Evolutionary conservation across 306 rosid genomes (phyloP), one percentile per base, ranked within the genome.

Genomic region (Casuarina glauca): DNA sequence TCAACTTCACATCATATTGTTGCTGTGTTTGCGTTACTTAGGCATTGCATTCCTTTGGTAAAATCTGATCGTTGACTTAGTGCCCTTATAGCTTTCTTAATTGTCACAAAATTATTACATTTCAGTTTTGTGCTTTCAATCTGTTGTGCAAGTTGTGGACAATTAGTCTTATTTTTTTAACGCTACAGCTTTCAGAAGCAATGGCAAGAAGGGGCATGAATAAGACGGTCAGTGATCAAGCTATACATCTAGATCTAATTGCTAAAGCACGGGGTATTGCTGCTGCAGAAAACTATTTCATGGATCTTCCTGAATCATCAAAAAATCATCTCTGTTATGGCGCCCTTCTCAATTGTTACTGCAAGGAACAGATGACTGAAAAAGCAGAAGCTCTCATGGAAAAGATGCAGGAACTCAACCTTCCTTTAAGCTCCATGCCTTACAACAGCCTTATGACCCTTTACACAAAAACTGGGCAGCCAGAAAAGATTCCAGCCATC

Each of bases 371-470:
- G 83, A 86, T 74, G 93, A 85, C 93, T 69, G 96, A 87, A 77
- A 79, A 95, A 64, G 97, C 99, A 0, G 99, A 92, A 83, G 91
- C 89, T 76, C 90, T 95, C 20, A 9, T 89, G 71, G 96, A 89
- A 80, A 93, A 95, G 85, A 95, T 91, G 96, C 89, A 91, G 89
- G 97, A 88, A 83, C 93, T 93, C 74, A 83, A 76, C 80, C 90
- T 93, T 87, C 81, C 96, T 73, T 76, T 89, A 76, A 87, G 64
- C 42, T 87, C 97, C 66, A 81, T 95, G 90, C 77, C 96, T 10
- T 91, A 87, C 78, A 93, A 93, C 68, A 93, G 94, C 90, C 85
- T 95, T 72, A 88, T 92, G 97, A 93, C 99, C 17, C 93, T 92
- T 11, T 89, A 95, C 75, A 64, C 88, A 1, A 95, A 93, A 75